A percentile compares a stretch with the other conserved stretches of the same genome.
These are phyloP conservation scores for Malus hybrid DNA, from an alignment of 331 rosid species.

Conservation along the genomic window DNA sequence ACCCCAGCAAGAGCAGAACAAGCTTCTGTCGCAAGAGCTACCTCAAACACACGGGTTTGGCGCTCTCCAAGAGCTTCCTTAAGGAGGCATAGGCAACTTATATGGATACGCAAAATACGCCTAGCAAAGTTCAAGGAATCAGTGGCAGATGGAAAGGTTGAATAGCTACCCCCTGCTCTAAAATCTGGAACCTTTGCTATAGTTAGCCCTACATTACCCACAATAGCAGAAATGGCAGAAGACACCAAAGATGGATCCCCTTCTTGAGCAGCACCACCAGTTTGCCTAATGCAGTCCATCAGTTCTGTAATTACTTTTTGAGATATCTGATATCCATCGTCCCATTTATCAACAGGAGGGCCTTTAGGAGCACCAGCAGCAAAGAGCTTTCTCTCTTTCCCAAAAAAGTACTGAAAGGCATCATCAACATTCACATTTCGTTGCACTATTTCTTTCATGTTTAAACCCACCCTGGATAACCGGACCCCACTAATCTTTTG, in stretches of 20 bases:
- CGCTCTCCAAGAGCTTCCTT: constrained; percentile 99
- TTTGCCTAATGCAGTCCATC: constrained; percentile 88
- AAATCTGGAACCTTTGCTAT: constrained; percentile 64
- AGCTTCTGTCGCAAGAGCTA: constrained; percentile 92
- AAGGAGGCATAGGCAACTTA: constrained; percentile 77
- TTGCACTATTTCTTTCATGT: constrained; percentile 85
- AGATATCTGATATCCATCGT: constrained; percentile 82
- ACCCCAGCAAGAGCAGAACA: constrained; percentile 50
- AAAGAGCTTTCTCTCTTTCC: constrained; percentile 74
- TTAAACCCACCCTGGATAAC: constrained; percentile 66
- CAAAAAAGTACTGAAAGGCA: constrained; percentile 44
- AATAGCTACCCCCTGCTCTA: constrained; percentile 44
- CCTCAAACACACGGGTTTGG: constrained; percentile 93
- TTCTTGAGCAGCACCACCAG: constrained; percentile 99
- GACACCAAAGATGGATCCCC: constrained; percentile 96
- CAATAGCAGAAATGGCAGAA: constrained; percentile 88
- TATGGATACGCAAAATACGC: constrained; percentile 65
- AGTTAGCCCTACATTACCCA: constrained; percentile 62
- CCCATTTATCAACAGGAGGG: constrained; percentile 70
- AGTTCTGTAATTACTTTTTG: constrained; percentile 66
- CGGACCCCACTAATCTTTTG: constrained; percentile 88
- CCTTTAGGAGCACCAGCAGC: constrained; percentile 52
- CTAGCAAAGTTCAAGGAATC: constrained; percentile 57
- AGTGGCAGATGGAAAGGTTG: constrained; percentile 38
- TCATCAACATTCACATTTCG: constrained; percentile 71